A percentile compares a stretch with the other conserved stretches of the same genome.
Evolutionary conservation across 2,329 filamentous ascomycete genomes (phyloP).

Genomic region (Chrysosporium keratinophilum): DNA sequence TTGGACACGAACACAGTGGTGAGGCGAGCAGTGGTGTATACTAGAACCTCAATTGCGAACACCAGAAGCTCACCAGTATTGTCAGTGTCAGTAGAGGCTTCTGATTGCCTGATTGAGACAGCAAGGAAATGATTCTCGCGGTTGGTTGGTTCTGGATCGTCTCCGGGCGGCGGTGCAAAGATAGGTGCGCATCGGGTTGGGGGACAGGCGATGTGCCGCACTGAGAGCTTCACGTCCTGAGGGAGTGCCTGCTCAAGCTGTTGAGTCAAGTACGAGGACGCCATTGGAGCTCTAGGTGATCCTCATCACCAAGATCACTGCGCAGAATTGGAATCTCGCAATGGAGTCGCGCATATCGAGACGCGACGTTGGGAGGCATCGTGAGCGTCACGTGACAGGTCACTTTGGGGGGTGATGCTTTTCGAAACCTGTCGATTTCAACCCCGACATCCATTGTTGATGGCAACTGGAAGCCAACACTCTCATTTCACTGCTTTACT

Average conservation of each 20-base stretch:
- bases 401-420: too few species aligned
- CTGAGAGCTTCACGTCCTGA: conserved; percentile 49
- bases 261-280: conserved; percentile 25
- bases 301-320: background rate
- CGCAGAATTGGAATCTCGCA: background rate
- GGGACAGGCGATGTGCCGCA: conserved; percentile 81
- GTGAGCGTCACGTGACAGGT: too few species aligned
- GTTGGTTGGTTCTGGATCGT: conserved; percentile 64
- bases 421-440: too few species aligned
- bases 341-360: too few species aligned
- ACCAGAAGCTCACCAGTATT: conserved; percentile 52
- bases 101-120: conserved; percentile 39
- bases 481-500: too few species aligned
- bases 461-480: too few species aligned
- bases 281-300: background rate
- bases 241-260: conserved; percentile 46
- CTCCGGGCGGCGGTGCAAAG: conserved; percentile 65
- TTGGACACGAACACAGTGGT: conserved; percentile 93
- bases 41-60: conserved; percentile 74
- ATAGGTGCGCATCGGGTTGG: conserved; percentile 64
- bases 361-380: too few species aligned
- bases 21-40: conserved; percentile 70
- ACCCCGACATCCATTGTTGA: too few species aligned
- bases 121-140: conserved; percentile 74
- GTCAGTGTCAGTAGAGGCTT: conserved; percentile 13